Percentiles rank a stretch among this genome's conserved stretches.
These are phyloP conservation scores for Hygrophila difformis DNA, from an alignment of 257 asterid genomes.

Conservation along the genomic window DNA sequence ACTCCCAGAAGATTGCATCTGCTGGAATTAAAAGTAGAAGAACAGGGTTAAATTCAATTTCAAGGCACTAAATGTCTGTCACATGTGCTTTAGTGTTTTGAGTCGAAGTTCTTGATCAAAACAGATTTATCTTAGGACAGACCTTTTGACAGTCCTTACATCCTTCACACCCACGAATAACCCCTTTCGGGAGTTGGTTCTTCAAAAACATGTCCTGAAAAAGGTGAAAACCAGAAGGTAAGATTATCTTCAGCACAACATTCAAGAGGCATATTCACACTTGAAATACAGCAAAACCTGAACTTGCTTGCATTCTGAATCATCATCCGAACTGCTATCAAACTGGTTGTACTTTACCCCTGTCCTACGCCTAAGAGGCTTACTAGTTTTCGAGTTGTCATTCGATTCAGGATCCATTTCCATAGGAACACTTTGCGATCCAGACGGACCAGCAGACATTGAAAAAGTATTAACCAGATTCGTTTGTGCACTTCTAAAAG, in stretches of 20 bases:
- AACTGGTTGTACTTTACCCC: slow-evolving; percentile 42
- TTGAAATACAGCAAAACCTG: slow-evolving; percentile 3
- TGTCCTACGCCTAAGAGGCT: slow-evolving; percentile 45
- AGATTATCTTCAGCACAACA: slow-evolving; percentile 8
- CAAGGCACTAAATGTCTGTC: no score
- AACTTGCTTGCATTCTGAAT: slow-evolving; percentile 65
- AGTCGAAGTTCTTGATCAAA: background rate
- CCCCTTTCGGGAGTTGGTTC: slow-evolving; percentile 67
- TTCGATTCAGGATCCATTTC: slow-evolving; percentile 31
- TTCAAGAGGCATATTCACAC: background rate
- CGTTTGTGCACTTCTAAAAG: slow-evolving; percentile 46
- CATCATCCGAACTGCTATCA: slow-evolving; percentile 59
- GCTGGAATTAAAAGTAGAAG: no score
- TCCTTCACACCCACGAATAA: slow-evolving; percentile 75
- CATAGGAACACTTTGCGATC: slow-evolving; percentile 22
- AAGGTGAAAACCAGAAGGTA: slow-evolving; percentile 10
- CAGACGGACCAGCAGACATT: slow-evolving; percentile 29
- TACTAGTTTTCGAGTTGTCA: slow-evolving; percentile 35
- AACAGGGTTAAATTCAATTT: no score
- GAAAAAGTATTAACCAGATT: slow-evolving; percentile 27
- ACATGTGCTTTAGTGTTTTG: background rate
- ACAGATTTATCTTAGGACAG: slow-evolving; percentile 13
- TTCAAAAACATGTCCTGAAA: slow-evolving; percentile 34
- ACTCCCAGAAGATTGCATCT: background rate
- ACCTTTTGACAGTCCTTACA: slow-evolving; percentile 88